Evolutionary conservation across 371 early-diverging fungal genomes (phyloP).

Genomic region (Dinochytrium kinnereticum): DNA sequence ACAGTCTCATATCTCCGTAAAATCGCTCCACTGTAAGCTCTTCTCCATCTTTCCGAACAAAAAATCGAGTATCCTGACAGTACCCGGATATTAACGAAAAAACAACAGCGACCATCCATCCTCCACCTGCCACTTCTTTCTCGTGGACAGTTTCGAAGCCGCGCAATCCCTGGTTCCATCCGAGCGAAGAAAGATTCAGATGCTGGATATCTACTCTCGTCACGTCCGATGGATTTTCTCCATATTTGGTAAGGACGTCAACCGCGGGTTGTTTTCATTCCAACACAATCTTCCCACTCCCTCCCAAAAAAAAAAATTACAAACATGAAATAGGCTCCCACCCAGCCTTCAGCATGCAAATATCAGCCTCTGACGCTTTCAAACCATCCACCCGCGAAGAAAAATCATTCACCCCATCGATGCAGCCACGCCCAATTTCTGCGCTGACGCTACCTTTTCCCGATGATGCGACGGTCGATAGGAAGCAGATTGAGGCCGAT

Average conservation of each 20-base stretch:
- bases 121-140: background rate
- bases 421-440: background rate
- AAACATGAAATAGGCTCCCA: background rate
- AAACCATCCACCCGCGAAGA: background rate
- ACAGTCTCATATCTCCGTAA: background rate
- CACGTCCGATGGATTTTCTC: constrained; percentile 1
- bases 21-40: background rate
- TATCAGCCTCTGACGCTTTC: background rate
- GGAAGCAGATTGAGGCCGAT: background rate
- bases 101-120: constrained; percentile 1
- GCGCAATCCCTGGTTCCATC: background rate
- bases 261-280: background rate
- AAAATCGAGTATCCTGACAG: too few species aligned
- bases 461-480: background rate
- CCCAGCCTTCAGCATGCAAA: constrained; percentile 8
- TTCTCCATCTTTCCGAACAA: too few species aligned
- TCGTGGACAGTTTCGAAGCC: background rate
- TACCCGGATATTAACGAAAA: too few species aligned
- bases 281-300: background rate
- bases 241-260: constrained; percentile 1
- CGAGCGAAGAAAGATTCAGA: background rate
- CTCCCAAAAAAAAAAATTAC: background rate
- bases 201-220: background rate
- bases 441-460: background rate
- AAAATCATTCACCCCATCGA: background rate